These are phyloP conservation scores for Cichorium intybus DNA, from an alignment of 140 eudicot genomes.

Conservation along the genomic window DNA sequence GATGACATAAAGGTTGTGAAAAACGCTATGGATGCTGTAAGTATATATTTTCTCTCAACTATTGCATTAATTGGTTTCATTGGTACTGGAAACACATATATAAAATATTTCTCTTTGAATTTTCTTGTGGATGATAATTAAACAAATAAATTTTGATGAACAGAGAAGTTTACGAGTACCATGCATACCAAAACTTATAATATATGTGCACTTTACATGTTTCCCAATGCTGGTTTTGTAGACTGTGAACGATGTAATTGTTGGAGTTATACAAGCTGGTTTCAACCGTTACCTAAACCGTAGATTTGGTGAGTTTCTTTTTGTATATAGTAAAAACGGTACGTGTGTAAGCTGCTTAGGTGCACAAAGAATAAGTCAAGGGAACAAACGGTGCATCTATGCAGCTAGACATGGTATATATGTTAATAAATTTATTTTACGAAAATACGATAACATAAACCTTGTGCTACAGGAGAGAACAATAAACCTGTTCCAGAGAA, in stretches of 20 bases:
- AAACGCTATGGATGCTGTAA: constrained; percentile 34
- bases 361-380: background rate
- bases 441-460: background rate
- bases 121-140: no score
- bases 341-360: background rate
- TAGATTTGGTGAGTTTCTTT: constrained; percentile 42
- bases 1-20: constrained; percentile 37
- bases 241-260: constrained; percentile 55
- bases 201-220: no score
- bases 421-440: no score
- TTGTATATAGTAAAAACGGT: background rate
- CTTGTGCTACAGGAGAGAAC: background rate
- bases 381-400: background rate
- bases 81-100: no score
- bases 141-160: no score
- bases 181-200: no score
- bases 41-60: background rate
- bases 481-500: constrained; percentile 29
- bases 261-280: constrained; percentile 62
- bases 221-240: constrained; percentile 5
- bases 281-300: constrained; percentile 47
- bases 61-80: no score
- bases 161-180: no score
- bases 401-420: background rate
- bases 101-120: no score